Evolutionary conservation across 306 rosid species (phyloP), one percentile per base, ranked within the genome.

Genomic region (Senna siamea): DNA sequence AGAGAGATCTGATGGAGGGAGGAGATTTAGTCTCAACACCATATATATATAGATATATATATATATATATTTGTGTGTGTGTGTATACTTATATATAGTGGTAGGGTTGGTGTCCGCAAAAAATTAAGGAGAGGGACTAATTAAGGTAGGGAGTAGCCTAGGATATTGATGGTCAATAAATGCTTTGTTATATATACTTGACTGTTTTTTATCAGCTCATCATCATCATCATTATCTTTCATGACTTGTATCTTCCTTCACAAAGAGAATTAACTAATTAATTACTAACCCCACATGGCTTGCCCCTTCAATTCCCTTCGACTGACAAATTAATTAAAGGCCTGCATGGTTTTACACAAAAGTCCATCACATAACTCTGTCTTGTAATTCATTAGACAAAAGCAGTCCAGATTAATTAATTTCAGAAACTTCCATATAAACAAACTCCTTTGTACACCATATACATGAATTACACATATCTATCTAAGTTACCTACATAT

Each of bases 111-210:
- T 78, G 80, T 84, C 75, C 80, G 73, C n/a, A n/a, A n/a, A n/a
- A n/a, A n/a, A n/a, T n/a, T n/a, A n/a, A n/a, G n/a, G n/a, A n/a
- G n/a, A n/a, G n/a, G 81, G 79, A 77, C 84, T 86, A 78, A 86
- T 26, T 26, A 26, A 26, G 30, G 30, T 26, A 41, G 47, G 40
- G 40, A 37, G 40, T 37, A 37, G 6, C 6, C 84, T 78, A 70
- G 83, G 83, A 84, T 77, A 86, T 86, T 86, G 93, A 84, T 84
- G 84, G 84, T 84, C 80, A 81, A 82, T 90, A 79, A 88, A 82
- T 86, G 88, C 86, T 81, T 76, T 78, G 67, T 72, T 78, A n/a
- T n/a, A n/a, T 78, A 73, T 80, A 28, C 69, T 80, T 87, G 77
- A 47, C 80, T 84, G 64, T 84, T 67, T 66, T 67, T 65, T 43